Base-by-base conservation (phyloP, 2,329 filamentous ascomycete species). In the Cytospora piceicola region DNA sequence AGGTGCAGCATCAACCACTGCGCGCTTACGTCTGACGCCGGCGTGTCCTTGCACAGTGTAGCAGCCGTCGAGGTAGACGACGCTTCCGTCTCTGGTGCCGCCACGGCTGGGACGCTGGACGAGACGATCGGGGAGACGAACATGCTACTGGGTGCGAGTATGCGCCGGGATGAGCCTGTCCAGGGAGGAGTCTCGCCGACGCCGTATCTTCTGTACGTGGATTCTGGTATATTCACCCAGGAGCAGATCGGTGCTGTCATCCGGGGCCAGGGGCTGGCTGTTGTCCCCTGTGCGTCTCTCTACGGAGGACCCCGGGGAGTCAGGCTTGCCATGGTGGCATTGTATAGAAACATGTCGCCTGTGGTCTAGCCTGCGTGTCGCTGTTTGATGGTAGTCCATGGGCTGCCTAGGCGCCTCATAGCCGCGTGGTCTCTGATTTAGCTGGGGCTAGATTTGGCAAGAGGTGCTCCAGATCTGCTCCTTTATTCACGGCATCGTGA, bases 201-300 rank as follows among this genome's bases (percentile, higher is more conserved):
- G 55, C 69, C 74, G 2, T 75, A 75, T 56, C 67, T 75, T 5
- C 69, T 70, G 24, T 76, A 75, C 39, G 72, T 70, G 0, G 70
- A 69, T 32, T 51, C 55, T 15, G 36, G 42, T 4, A 27, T 63
- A 17, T 64, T 63, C 42, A 22, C 24, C 24, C 15, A 22, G 4
- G 64, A 53, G 6, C 55, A 66, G 60, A 46, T 68, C 14, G 39
- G 39, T 15, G 20, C 29, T 46, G 57, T 54, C 34, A 30, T 68
- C 36, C 27, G 53, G 32, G 22, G 54, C 4, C 46, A 22, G 24
- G 66, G 60, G 2, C 15, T 66, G 34, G 42, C 61, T 27, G 58
- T 46, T 17, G 49, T 68, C 14, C 64, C 67, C 15, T 68, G 67
- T 34, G 61, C 61, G 30, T 67, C 67, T 2, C 60, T 68, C 15